Evolutionary conservation across 139 green algal genomes (phyloP), one percentile per base, ranked within the genome.

Genomic region (Closterium sp.): DNA sequence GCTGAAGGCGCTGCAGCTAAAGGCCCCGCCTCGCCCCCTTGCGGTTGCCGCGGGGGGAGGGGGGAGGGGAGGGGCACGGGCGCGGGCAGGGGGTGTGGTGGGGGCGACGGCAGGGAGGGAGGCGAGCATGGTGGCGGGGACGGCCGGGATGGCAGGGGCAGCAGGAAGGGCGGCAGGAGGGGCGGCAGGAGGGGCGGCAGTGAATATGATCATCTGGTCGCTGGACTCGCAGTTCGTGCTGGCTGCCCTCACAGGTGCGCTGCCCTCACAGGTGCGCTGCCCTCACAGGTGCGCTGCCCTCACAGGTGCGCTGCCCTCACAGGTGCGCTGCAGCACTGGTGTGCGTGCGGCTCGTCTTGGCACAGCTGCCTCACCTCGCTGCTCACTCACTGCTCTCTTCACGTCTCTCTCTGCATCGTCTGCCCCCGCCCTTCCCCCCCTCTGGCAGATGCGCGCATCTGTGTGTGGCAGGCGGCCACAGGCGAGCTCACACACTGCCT

Each of bases 121-220:
- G n/a, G n/a, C n/a, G n/a, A n/a, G n/a, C n/a, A n/a, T n/a, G n/a
- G n/a, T n/a, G n/a, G n/a, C n/a, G n/a, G n/a, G n/a, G n/a, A n/a
- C n/a, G n/a, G n/a, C n/a, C n/a, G n/a, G n/a, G n/a, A n/a, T n/a
- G n/a, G n/a, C n/a, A n/a, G n/a, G n/a, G n/a, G n/a, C n/a, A n/a
- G n/a, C n/a, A n/a, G n/a, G n/a, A n/a, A n/a, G n/a, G n/a, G n/a
- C n/a, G n/a, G n/a, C 25, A 10, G 10, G 64, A 16, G 64, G 64
- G 64, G 64, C 84, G 84, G 28, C n/a, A 87, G n/a, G 9, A 34
- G 84, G 12, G 87, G 87, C 19, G 33, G 38, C 19, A 10, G 91
- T 92, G 33, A 94, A 94, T 89, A 92, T 92, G 88, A 92, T 91
- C 35, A 25, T 92, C 32, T 94, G 91, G 91, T 85, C 31, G 10